Evolutionary conservation across 176 grass and related monocot genomes (phyloP).

Genomic region (Alloteropsis semialata): DNA sequence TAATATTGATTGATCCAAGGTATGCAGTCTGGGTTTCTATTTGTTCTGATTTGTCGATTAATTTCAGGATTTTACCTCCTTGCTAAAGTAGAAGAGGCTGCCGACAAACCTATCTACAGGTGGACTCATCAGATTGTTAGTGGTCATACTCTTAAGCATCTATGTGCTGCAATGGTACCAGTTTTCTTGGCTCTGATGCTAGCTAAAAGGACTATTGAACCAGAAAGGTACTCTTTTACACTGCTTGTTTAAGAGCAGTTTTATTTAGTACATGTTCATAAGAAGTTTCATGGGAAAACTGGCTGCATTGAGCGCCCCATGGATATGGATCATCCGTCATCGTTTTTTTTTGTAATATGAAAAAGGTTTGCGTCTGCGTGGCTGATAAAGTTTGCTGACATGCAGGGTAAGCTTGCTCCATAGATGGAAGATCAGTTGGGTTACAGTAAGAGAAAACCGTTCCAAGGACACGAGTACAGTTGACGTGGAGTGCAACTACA

Average conservation of each 20-base stretch:
- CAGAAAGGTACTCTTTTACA: too few species aligned
- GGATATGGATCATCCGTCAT: neutral
- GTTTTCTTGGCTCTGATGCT: constrained; percentile 90
- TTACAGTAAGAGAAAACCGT: constrained; percentile 37
- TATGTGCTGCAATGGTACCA: constrained; percentile 91
- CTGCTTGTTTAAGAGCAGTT: too few species aligned
- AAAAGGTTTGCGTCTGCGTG: neutral
- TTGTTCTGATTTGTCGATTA: constrained; percentile 6
- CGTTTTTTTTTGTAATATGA: neutral
- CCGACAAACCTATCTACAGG: constrained; percentile 72
- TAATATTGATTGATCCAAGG: too few species aligned
- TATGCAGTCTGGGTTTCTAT: neutral
- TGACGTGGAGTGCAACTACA: constrained; percentile 38
- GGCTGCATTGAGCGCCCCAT: too few species aligned
- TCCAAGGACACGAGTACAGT: constrained; percentile 24
- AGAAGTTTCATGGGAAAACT: too few species aligned
- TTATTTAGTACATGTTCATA: too few species aligned
- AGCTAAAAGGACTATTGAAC: constrained; percentile 77
- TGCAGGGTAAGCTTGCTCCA: constrained; percentile 56
- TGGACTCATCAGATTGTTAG: constrained; percentile 68
- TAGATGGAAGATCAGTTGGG: constrained; percentile 51
- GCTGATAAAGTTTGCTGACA: too few species aligned
- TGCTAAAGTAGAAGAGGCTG: constrained; percentile 87
- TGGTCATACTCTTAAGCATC: constrained; percentile 89
- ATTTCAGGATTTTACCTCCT: constrained; percentile 88